These are phyloP conservation scores for Dictyostelium firmibasis DNA, from an alignment of 78 protist species.

Conservation along the genomic window DNA sequence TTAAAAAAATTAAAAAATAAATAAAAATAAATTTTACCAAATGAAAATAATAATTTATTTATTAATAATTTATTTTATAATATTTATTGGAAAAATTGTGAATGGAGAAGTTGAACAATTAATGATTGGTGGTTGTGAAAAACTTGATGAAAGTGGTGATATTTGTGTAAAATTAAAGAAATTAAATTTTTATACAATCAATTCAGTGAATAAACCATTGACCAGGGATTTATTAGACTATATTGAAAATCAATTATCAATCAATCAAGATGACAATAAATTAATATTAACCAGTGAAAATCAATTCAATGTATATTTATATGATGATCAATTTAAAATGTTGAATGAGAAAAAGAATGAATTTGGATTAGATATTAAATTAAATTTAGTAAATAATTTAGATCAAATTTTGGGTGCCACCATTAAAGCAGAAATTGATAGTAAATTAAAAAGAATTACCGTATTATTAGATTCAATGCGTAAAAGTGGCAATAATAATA, in stretches of 20 bases:
- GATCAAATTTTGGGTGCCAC: not conserved
- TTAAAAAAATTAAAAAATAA: too few species aligned
- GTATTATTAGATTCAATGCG: not conserved
- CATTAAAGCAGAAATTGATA: not conserved
- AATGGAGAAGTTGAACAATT: not conserved
- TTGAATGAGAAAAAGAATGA: not conserved
- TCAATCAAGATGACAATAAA: not conserved
- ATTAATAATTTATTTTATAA: too few species aligned
- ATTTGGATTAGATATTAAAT: not conserved
- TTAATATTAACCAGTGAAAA: not conserved
- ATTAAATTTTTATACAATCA: not conserved
- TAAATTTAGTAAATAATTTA: not conserved
- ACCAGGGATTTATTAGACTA: not conserved
- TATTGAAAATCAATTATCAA: not conserved
- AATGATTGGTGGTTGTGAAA: not conserved
- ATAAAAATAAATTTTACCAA: too few species aligned
- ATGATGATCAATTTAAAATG: not conserved
- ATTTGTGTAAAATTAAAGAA: not conserved
- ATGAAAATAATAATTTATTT: not conserved
- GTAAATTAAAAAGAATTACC: not conserved
- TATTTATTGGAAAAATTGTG: not conserved
- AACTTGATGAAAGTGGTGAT: not conserved
- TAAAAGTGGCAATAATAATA: not conserved
- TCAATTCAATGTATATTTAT: conserved; percentile 1
- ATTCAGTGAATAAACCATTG: not conserved